Evolutionary conservation across 371 early-diverging fungal genomes (phyloP).

Genomic region (Capillidium heterosporum): DNA sequence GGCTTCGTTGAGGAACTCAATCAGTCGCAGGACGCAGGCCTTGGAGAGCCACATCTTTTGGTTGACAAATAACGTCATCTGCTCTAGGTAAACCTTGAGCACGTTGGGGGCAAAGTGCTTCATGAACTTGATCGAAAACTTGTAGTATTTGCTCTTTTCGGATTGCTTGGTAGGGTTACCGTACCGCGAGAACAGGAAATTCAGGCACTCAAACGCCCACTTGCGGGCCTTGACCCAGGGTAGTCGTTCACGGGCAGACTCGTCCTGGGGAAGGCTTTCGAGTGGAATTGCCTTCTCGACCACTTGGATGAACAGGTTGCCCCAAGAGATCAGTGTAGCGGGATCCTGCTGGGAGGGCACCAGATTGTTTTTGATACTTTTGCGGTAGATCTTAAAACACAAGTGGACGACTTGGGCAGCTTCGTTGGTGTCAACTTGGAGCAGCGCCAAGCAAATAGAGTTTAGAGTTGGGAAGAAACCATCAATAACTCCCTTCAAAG

Average conservation of each 20-base stretch:
- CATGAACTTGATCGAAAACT: constrained; percentile 61
- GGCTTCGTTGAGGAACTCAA: constrained; percentile 22
- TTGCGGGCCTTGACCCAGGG: constrained; percentile 85
- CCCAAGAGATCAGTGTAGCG: constrained; percentile 61
- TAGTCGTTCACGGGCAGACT: constrained; percentile 53
- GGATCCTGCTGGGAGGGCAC: constrained; percentile 43
- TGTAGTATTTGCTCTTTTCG: constrained; percentile 28
- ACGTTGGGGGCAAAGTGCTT: constrained; percentile 73
- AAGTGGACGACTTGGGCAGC: constrained; percentile 69
- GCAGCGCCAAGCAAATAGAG: constrained; percentile 35
- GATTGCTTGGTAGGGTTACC: constrained; percentile 49
- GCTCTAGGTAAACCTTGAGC: constrained; percentile 49
- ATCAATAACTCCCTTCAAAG: constrained; percentile 27
- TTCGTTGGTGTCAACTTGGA: constrained; percentile 34
- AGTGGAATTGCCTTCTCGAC: constrained; percentile 40
- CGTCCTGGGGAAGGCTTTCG: constrained; percentile 30
- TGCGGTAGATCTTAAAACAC: constrained; percentile 51
- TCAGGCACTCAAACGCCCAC: constrained; percentile 75
- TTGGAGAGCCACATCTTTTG: constrained; percentile 40
- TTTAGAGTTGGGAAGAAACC: constrained; percentile 54
- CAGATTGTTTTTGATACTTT: constrained; percentile 21
- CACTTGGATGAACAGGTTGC: constrained; percentile 57
- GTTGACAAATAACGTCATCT: constrained; percentile 49
- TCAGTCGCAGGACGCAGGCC: constrained; percentile 17
- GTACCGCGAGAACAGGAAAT: constrained; percentile 58